Evolutionary conservation across 441 rosid species (phyloP), one percentile per base, ranked within the genome.

Genomic region (Arabidopsis hybrid): DNA sequence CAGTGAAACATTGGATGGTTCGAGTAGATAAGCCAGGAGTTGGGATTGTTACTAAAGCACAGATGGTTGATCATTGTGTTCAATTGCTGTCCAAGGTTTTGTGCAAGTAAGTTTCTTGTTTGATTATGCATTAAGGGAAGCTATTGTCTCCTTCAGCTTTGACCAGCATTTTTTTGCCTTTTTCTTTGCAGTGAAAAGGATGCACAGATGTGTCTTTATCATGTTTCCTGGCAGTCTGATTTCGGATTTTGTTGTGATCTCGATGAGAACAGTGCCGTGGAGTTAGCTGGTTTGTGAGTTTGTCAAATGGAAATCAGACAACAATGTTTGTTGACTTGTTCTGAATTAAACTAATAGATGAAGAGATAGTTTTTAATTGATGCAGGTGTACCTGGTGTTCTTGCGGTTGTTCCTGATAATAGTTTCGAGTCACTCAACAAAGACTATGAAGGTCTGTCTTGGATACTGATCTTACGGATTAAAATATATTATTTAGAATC

Each of bases 121-220:
- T 58, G 67, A 21, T 77, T 51, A 0, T 58, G 3, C 14, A n/a
- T 76, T 55, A 6, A 47, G 9, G 66, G 65, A 38, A 66, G 42
- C 55, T 72, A 31, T 21, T 36, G 52, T 40, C 26, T 47, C 38
- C 9, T 75, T 63, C 35, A 18, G 32, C 9, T 11, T 49, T 70
- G 4, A 18, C 8, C 11, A 26, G 55, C 66, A 18, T 52, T 18
- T 1, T 29, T 58, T 36, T 9, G n/a, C 29, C 47, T 12, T 47
- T 74, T 7, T 40, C 34, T 51, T 29, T 70, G 74, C 86, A 94
- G 99, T 53, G 91, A 88, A 81, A 81, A 82, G 76, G 97, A 94
- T 84, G 91, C 99, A 1, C 95, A 94, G 72, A 89, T 94, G 91
- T 90, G 97, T 75, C 84, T 94, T 56, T 92, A 94, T 79, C 91